Evolutionary conservation across 345 rosid genomes (phyloP), one percentile per base, ranked within the genome.

Genomic region (Odontarrhena argentea): DNA sequence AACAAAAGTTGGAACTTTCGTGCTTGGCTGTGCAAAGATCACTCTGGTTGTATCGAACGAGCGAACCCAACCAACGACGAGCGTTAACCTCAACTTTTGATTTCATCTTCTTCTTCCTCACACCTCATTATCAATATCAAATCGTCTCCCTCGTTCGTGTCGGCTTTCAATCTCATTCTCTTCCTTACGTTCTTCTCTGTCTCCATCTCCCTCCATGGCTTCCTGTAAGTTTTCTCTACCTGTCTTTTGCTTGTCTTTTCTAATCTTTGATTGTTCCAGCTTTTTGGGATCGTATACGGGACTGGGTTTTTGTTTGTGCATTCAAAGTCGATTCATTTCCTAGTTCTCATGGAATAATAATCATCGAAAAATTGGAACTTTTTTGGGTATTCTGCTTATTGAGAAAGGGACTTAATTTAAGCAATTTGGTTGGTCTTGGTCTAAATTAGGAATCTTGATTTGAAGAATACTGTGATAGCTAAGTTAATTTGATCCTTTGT

Each of bases 41-140:
- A 66, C 77, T 66, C 77, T 73, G 77, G 59, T 73, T 73, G 55
- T 73, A 73, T 73, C 77, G 72, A 72, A 59, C 55, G 55, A 73
- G 59, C 64, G 59, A 65, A 65, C 59, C 75, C 75, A 71, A 65
- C 61, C 66, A 65, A 65, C 55, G 55, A 73, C 47, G 37, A 50
- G 60, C 48, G 9, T 65, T 73, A 26, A 59, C 63, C 72, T 73
- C 77, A 66, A 65, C 12, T 43, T 48, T 60, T 45, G 62, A 60
- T 67, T 67, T 30, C 40, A 15, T 54, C 57, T 12, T 60, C 64
- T 52, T 68, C 36, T 18, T 18, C 1, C 48, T 24, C 45, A 43
- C 58, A 47, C 42, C 37, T 45, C 36, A 32, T 32, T 4, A 32
- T 32, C 36, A 32, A 4, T 1, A 32, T 5, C 72, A 55, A 64